A percentile compares a stretch with the other conserved stretches of the same genome.
These are phyloP conservation scores for Eleusine coracana DNA, from an alignment of 176 grass and related monocot species.

Conservation along the genomic window DNA sequence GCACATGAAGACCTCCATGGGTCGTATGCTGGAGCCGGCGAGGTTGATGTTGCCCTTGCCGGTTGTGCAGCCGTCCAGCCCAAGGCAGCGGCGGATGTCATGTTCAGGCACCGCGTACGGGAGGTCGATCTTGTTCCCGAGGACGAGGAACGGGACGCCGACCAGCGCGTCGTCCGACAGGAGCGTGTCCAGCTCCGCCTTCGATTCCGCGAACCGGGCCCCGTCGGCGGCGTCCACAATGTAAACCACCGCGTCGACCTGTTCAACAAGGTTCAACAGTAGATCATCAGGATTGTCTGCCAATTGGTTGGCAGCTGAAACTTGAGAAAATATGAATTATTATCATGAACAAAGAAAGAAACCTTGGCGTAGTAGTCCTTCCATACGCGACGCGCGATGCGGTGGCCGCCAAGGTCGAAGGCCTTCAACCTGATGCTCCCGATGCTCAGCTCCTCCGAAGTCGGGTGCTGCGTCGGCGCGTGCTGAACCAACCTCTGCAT, in stretches of 20 bases:
- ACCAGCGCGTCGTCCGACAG: not conserved
- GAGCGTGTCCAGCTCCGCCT: not conserved
- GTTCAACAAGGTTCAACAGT: no score
- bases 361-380: constrained; percentile 1
- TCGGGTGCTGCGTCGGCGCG: not conserved
- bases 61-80: not conserved
- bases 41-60: not conserved
- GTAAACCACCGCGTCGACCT: not conserved
- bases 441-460: not conserved
- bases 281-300: no score
- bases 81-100: not conserved
- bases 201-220: not conserved
- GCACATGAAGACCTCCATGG: not conserved
- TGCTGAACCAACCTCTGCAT: not conserved
- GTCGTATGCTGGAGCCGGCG: not conserved
- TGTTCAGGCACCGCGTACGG: not conserved
- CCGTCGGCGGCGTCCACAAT: not conserved
- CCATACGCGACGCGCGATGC: not conserved
- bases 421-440: not conserved
- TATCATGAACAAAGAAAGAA: not conserved
- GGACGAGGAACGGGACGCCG: not conserved
- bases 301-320: no score
- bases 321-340: no score
- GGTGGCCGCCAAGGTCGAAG: not conserved
- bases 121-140: not conserved